Conservation (phyloP, 768 basidiomycete genomes). For the Tephrocybe sp. region DNA sequence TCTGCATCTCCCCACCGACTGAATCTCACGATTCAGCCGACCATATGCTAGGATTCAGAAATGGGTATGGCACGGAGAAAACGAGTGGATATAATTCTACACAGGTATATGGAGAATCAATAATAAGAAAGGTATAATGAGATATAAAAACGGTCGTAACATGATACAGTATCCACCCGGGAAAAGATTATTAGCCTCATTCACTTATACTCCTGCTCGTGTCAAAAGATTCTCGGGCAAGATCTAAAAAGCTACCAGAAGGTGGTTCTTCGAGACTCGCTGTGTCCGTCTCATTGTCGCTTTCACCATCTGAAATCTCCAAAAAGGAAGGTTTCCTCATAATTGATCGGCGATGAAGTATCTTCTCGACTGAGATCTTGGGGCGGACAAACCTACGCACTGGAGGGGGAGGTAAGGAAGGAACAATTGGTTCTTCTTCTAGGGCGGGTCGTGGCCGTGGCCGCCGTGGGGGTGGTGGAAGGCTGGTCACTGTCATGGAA, state of each 20-base stretch:
- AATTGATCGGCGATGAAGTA: slow-evolving; percentile 48
- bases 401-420: slow-evolving; percentile 34
- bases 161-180: too few relatives aligned
- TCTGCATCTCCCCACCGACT: slow-evolving; percentile 7
- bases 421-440: slow-evolving; percentile 10
- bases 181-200: slow-evolving; percentile 10
- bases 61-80: too few relatives aligned
- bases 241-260: slow-evolving; percentile 47
- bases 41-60: too few relatives aligned
- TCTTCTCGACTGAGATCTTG: slow-evolving; percentile 35
- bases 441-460: slow-evolving; percentile 26
- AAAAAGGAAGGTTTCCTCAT: slow-evolving; percentile 72
- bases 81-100: slow-evolving; percentile 11
- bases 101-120: slow-evolving; percentile 16
- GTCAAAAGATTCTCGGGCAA: slow-evolving; percentile 52
- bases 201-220: slow-evolving; percentile 33
- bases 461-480: slow-evolving; percentile 58
- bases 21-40: too few relatives aligned
- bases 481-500: slow-evolving; percentile 33
- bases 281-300: slow-evolving; percentile 29
- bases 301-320: slow-evolving; percentile 57
- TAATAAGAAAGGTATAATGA: slow-evolving; percentile 16
- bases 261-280: slow-evolving; percentile 20
- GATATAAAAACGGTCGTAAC: neutral
- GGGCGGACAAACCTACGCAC: slow-evolving; percentile 25